Evolutionary conservation across 257 asterid genomes (phyloP), one percentile per base, ranked within the genome.

Genomic region (Linaria vulgaris): DNA sequence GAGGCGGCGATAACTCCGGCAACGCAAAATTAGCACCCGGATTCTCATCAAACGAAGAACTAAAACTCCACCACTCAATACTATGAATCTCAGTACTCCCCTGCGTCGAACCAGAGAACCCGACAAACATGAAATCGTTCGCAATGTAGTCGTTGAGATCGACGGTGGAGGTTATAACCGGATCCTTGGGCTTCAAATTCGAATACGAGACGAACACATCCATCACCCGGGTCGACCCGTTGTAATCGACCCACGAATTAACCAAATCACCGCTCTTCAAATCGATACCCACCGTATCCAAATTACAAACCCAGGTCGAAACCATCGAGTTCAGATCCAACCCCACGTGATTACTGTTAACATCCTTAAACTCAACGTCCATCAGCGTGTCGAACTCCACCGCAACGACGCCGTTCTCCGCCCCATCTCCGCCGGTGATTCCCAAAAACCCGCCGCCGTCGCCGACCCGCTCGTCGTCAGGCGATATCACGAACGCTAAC

Each of bases 31-130:
- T 74, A 0, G 34, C 5, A 34, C 70, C 69, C 16, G 92, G 64
- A 25, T 45, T 74, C 4, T 63, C 76, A 23, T 87, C 92, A 25
- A 86, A 86, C 9, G 82, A 77, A 4, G 96, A 86, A 54, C 68
- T 74, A 67, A 88, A 88, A 61, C 94, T 88, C 96, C 96, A 88
- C 96, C 95, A 86, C 17, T 80, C 87, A 19, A 88, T 77, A 66
- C 74, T 75, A 68, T 88, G 96, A 37, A 71, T 71, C 73, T 88
- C 96, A 0, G 96, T 88, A 59, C 96, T 88, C 53, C 96, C 96
- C 75, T 88, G 96, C 54, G 96, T 88, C 19, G 96, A 86, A 58
- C 85, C 95, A 45, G 87, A 62, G 58, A 88, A 84, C 21, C 96
- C 96, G 19, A 86, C 94, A 30, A 80, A 88, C 90, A 82, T 84